Base-by-base conservation (phyloP, 768 basidiomycete species). In the Boletus insuetus region DNA sequence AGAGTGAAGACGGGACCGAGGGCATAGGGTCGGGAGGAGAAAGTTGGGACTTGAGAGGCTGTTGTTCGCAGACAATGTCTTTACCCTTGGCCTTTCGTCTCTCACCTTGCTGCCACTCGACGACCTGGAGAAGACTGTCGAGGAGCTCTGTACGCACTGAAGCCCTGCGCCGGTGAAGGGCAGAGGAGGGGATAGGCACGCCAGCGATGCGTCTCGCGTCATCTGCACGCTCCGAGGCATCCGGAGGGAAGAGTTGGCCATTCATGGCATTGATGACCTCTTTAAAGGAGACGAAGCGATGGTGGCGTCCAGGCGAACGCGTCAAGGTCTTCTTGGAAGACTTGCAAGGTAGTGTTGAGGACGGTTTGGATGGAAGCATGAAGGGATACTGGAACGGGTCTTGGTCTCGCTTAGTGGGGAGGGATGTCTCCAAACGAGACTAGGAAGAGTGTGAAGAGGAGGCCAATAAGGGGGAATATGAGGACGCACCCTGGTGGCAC, bases 201-300 rank as follows among this genome's bases (percentile, higher is more conserved):
- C 69, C 70, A 4, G 67, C 56, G 37, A 69, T 58, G 45, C 67
- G 66, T 41, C 63, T 58, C 29, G 73, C 66, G 29, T 73, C 71
- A 13, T 69, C 67, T 35, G 54, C 71, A 49, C 63, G 73, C 62
- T 61, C 71, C 48, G 58, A 65, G 35, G 64, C 53, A 31, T 79
- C 75, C 6, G 65, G 56, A 2, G 79, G 82, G 60, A 86, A 86
- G 19, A 86, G 72, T 6, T 76, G 73, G 6, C 85, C 85, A 40
- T 79, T 74, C 81, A 86, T 85, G 64, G 79, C 78, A 43, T 65
- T 65, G 42, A 83, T 68, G 47, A 86, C 84, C 35, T 83, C 81
- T 46, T 75, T 74, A 67, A 86, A 86, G 1, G 80, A 67, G 12
- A 86, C 77, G 8, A 75, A 61, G 20, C 74, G 73, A 20, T 74